Evolutionary conservation across 352 stramenopile genomes (phyloP), one percentile per base, ranked within the genome.

Genomic region (Globisporangium cederbergense): DNA sequence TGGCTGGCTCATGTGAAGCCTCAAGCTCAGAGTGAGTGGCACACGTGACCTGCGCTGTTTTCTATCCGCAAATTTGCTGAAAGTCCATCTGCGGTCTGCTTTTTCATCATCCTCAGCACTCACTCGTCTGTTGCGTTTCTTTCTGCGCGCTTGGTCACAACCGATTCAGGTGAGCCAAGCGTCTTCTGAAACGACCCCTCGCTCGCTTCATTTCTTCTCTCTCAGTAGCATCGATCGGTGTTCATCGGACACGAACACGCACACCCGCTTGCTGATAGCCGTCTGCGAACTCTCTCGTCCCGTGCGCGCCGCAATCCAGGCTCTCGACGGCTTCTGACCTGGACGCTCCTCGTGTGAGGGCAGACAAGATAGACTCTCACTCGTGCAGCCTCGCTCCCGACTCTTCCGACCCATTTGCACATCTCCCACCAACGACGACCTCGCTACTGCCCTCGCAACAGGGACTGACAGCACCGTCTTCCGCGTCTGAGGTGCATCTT

Each of bases 341-440:
- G 32, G 32, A 30, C 52, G n/a, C 30, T 46, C 32, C 45, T 47
- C n/a, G 58, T 20, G 45, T 28, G 57, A 54, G 57, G 42, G 25
- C 57, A 52, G 28, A 34, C 43, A 55, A 25, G 57, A 62, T 62
- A 62, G 30, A 62, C 43, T 42, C 43, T 42, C 43, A 47, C 20
- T 52, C 30, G 18, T 36, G 57, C 43, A 55, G 14, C 57, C 5
- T 5, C 10, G 32, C 18, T 3, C 10, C 57, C 4, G 30, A 55
- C 38, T 38, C 40, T 22, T 36, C 42, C 14, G 20, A 40, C 32
- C 45, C 57, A 45, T 55, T 47, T 45, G 36, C 40, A 9, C 57
- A 28, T 22, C 43, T 55, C 28, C 45, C 43, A 22, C 28, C 42
- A 10, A 6, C 43, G n/a, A 32, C 34, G 20, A 22, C 53, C 8